Conservation (phyloP, 2,329 filamentous ascomycete species). For the Botrytis paeoniae region DNA sequence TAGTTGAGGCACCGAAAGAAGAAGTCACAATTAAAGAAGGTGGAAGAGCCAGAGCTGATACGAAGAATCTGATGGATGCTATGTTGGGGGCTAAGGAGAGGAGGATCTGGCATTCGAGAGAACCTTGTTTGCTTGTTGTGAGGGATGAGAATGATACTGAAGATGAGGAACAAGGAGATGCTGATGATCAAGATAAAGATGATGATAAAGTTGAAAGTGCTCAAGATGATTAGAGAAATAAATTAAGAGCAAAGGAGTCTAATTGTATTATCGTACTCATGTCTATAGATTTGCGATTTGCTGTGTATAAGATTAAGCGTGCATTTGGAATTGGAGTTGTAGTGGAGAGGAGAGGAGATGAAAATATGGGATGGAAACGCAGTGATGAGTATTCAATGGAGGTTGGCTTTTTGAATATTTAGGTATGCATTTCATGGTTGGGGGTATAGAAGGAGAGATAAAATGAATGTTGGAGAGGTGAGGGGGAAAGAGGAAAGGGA, state of each 20-base stretch:
- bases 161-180: constrained; percentile 16
- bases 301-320: neutral
- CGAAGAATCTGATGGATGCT: constrained; percentile 56
- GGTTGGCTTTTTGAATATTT: neutral
- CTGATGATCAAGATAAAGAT: neutral
- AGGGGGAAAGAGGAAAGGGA: no score
- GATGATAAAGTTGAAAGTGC: neutral
- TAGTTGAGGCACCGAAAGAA: constrained; percentile 39
- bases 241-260: neutral
- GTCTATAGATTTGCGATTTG: constrained; percentile 10
- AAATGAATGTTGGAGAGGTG: neutral
- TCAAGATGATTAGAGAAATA: neutral
- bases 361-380: neutral
- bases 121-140: constrained; percentile 54
- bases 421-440: neutral
- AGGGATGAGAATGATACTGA: constrained; percentile 42
- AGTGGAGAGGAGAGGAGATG: neutral
- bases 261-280: neutral
- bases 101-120: constrained; percentile 62
- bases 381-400: neutral
- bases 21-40: constrained; percentile 34
- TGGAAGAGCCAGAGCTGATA: constrained; percentile 49
- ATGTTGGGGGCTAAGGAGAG: constrained; percentile 58
- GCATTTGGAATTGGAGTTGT: neutral
- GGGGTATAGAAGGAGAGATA: neutral